phyloP scores from a whole-genome alignment of 441 rosid genomes.

The Hypseocharis bilobata region DNA sequence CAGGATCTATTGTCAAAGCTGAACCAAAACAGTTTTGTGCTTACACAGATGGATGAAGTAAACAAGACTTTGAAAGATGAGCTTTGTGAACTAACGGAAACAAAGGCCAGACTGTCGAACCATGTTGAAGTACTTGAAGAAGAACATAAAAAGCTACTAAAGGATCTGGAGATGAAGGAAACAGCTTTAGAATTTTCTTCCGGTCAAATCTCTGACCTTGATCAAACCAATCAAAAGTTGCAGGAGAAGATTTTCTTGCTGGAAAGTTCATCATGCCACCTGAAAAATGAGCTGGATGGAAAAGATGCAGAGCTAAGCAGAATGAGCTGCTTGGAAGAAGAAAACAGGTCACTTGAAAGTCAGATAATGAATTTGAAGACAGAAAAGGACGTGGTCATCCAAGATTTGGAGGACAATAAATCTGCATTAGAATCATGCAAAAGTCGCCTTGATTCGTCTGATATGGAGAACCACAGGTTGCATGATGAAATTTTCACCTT shows the following conservation, averaged over 20 bases:
- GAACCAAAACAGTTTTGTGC: conserved; percentile 13
- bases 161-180: conserved; percentile 31
- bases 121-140: conserved; percentile 36
- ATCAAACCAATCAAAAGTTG: conserved; percentile 32
- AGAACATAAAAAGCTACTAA: conserved; percentile 21
- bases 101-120: conserved; percentile 24
- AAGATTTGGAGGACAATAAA: conserved; percentile 44
- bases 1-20: conserved; percentile 21
- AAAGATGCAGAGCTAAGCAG: conserved; percentile 30
- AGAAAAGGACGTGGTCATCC: conserved; percentile 37
- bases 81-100: conserved; percentile 26
- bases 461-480: conserved; percentile 33
- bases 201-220: conserved; percentile 21
- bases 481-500: conserved; percentile 39
- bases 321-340: conserved; percentile 30
- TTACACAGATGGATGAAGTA: conserved; percentile 21
- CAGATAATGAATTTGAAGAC: conserved; percentile 37
- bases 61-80: conserved; percentile 26
- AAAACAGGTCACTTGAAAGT: conserved; percentile 27
- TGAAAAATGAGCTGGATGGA: conserved; percentile 31
- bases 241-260: conserved; percentile 24
- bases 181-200: conserved; percentile 30
- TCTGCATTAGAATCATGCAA: conserved; percentile 36
- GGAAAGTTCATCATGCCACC: conserved; percentile 28
- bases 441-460: conserved; percentile 23